Conservation (phyloP, 1,284 basidiomycete genomes). For the Thecaphora frezii region DNA sequence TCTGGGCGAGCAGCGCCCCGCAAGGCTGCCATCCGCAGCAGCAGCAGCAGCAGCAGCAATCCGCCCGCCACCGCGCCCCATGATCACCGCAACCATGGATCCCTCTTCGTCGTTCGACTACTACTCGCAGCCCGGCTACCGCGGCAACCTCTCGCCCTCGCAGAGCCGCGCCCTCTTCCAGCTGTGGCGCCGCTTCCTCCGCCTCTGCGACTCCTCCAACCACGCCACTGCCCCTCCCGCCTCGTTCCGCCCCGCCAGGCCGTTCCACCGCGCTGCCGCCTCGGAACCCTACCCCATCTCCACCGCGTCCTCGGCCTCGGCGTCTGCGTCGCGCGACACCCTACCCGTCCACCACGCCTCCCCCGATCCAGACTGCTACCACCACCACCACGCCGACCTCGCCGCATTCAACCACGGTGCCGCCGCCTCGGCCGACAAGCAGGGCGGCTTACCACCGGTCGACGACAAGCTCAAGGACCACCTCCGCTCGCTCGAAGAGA, state of each 20-base stretch:
- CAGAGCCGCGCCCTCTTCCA: constrained; percentile 47
- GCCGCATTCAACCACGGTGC: not conserved
- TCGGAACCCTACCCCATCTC: constrained; percentile 15
- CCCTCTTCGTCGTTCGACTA: constrained; percentile 21
- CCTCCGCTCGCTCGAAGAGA: constrained; percentile 47
- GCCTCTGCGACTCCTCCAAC: constrained; percentile 34
- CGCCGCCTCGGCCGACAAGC: not conserved
- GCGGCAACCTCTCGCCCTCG: constrained; percentile 37
- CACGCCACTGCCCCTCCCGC: constrained; percentile 15
- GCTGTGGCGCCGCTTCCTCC: constrained; percentile 51
- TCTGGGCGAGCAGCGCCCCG: no score
- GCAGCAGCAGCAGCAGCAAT: no score
- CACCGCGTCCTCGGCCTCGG: constrained; percentile 14
- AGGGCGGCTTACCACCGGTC: constrained; percentile 12
- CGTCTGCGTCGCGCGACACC: constrained; percentile 1
- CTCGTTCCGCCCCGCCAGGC: constrained; percentile 11
- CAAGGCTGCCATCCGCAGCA: no score
- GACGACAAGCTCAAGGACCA: constrained; percentile 52
- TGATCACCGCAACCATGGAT: constrained; percentile 9
- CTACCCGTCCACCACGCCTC: constrained; percentile 5
- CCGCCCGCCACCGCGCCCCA: not conserved
- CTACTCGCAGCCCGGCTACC: constrained; percentile 36
- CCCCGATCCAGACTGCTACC: not conserved
- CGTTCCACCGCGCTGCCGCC: constrained; percentile 10
- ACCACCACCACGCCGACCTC: not conserved